Conservation (phyloP, 1,284 basidiomycete genomes). For the Leccinum subatratum region DNA sequence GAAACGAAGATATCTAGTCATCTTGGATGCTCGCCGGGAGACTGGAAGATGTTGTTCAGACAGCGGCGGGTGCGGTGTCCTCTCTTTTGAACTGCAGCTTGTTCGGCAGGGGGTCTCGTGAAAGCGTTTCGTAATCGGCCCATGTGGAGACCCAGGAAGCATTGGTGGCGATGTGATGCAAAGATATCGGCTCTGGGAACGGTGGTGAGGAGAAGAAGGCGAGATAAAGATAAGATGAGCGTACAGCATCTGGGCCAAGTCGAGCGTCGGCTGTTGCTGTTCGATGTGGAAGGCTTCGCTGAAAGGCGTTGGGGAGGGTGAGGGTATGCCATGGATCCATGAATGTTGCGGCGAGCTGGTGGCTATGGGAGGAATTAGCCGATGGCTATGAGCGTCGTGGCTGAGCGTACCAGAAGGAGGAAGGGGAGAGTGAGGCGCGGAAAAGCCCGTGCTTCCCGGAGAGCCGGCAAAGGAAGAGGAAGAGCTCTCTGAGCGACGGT, state of each 20-base stretch:
- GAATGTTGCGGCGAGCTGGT: conserved; percentile 28
- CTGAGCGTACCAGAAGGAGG: conserved; percentile 43
- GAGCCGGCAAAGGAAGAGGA: conserved; percentile 59
- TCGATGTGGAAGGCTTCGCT: conserved; percentile 48
- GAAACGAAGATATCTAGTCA: conserved; percentile 13
- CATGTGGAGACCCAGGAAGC: conserved; percentile 63
- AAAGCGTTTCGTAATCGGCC: conserved; percentile 59
- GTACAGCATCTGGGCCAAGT: conserved; percentile 64
- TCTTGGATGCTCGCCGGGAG: conserved; percentile 5
- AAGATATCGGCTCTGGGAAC: conserved; percentile 62
- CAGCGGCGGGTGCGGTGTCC: neutral
- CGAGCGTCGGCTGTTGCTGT: conserved; percentile 54
- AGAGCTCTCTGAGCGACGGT: conserved; percentile 53
- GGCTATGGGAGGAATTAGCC: conserved; percentile 18
- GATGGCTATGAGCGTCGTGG: conserved; percentile 26
- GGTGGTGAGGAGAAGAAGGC: conserved; percentile 13
- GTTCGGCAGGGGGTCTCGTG: conserved; percentile 43
- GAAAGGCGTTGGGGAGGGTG: conserved; percentile 46
- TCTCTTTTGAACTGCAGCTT: neutral
- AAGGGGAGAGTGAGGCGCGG: conserved; percentile 59
- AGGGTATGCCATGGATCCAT: conserved; percentile 37
- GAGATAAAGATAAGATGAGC: conserved; percentile 24
- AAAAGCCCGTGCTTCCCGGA: conserved; percentile 53
- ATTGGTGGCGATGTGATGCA: conserved; percentile 68
- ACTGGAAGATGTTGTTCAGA: neutral